Evolutionary conservation across 108 stramenopile species (phyloP), one percentile per base, ranked within the genome.

Genomic region (Mayamaea pseudoterrestris): DNA sequence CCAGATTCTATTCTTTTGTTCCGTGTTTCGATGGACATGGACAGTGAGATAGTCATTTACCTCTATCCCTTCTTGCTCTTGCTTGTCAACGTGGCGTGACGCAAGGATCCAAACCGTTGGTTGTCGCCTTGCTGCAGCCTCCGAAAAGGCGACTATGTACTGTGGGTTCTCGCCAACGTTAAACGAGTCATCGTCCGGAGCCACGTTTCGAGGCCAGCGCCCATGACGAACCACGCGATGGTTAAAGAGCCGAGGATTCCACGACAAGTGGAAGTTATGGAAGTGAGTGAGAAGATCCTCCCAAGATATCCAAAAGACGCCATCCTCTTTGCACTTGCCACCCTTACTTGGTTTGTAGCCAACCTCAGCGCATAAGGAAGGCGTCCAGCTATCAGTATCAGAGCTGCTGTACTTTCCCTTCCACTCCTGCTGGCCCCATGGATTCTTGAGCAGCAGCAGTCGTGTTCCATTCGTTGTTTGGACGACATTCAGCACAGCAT

Each of bases 241-340:
- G 22, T 54, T 25, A 48, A 88, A 83, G 24, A 88, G 55, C 7
- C 36, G 49, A 5, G 86, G 86, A 37, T 73, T 83, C 86, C 86
- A 88, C 0, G 61, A 68, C 13, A 88, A 35, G 36, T 88, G 81
- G 6, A 88, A 40, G 36, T 79, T 78, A 4, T 57, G 55, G 57
- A 92, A 95, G 57, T 89, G 88, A 20, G 39, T 35, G 8, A 78
- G 55, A 12, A 90, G 63, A 53, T 89, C 87, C 1, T 67, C 66
- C 80, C 82, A 95, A 44, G 68, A 65, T 14, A 95, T 91, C 81
- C 86, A 95, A 46, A 93, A 93, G 7, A 95, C 65, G 20, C 94
- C 94, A 57, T 89, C 80, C 44, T 93, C 91, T 30, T 69, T 30
- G 16, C 26, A 16, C 36, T 68, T 64, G 23, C 64, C 49, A 30